These are phyloP conservation scores for Myriosclerotinia scirpicola DNA, from an alignment of 2,329 filamentous ascomycete species.

Conservation along the genomic window DNA sequence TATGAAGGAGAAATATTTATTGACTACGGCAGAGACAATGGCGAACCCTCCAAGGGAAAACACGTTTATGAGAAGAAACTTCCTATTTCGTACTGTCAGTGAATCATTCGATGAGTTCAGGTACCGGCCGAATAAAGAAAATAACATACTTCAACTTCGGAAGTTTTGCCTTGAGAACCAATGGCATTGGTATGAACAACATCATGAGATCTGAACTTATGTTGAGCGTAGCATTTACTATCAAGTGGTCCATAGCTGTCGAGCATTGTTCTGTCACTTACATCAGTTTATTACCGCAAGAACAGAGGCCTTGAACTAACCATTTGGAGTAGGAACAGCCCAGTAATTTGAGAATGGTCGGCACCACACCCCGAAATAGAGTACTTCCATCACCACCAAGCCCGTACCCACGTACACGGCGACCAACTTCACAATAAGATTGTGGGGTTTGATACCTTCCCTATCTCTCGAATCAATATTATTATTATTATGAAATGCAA, in stretches of 20 bases:
- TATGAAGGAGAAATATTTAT: constrained; percentile 48
- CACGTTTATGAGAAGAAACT: constrained; percentile 50
- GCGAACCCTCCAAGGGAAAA: constrained; percentile 51
- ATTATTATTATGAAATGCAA: not conserved
- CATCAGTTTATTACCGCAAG: not conserved
- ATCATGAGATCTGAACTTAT: constrained; percentile 61
- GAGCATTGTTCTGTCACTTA: constrained; percentile 53
- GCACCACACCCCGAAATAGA: constrained; percentile 55
- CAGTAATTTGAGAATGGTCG: constrained; percentile 57
- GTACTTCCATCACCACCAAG: constrained; percentile 52
- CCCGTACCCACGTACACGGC: constrained; percentile 49
- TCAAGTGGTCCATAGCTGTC: constrained; percentile 56
- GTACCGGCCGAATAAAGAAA: constrained; percentile 31
- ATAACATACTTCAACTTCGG: constrained; percentile 40
- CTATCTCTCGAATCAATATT: not conserved
- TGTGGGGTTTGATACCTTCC: constrained; percentile 38
- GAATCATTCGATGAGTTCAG: constrained; percentile 28
- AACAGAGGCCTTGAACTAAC: constrained; percentile 39
- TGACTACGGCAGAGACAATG: constrained; percentile 52
- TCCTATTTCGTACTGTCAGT: constrained; percentile 41
- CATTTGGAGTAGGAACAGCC: constrained; percentile 53
- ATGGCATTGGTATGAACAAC: constrained; percentile 56
- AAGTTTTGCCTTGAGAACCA: constrained; percentile 48
- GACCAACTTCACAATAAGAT: constrained; percentile 50
- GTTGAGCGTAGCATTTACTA: constrained; percentile 59